phyloP scores from a whole-genome alignment of 805 yeast genomes.

The Pichia heedii region DNA sequence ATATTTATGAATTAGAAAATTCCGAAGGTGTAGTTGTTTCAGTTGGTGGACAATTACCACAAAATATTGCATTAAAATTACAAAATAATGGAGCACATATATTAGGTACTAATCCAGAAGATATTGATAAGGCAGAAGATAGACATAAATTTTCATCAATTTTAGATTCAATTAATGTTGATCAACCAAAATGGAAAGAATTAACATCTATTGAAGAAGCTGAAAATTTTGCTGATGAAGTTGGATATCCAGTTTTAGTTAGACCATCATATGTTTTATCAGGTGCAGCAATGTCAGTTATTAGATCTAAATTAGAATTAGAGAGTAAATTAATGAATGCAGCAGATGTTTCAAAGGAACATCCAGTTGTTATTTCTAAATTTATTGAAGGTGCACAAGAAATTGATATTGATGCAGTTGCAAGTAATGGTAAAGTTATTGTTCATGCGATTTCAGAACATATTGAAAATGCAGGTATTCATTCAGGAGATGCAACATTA shows the following conservation, averaged over 20 bases:
- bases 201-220: constrained; percentile 82
- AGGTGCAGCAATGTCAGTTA: constrained; percentile 98
- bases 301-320: constrained; percentile 68
- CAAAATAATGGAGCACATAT: constrained; percentile 80
- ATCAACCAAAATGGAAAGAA: constrained; percentile 98
- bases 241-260: constrained; percentile 91
- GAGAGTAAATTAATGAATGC: constrained; percentile 79
- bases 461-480: constrained; percentile 97
- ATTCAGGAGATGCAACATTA: constrained; percentile 97
- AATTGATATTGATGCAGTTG: constrained; percentile 96
- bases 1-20: constrained; percentile 86
- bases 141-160: constrained; percentile 96
- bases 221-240: constrained; percentile 71
- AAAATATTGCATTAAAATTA: constrained; percentile 83
- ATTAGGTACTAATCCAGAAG: constrained; percentile 89
- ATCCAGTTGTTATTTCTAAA: constrained; percentile 95
- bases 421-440: constrained; percentile 74
- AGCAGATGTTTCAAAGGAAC: constrained; percentile 86
- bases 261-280: constrained; percentile 96
- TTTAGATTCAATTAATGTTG: constrained; percentile 84
- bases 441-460: constrained; percentile 97
- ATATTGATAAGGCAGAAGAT: constrained; percentile 95
- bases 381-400: constrained; percentile 95
- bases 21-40: constrained; percentile 90
- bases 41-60: constrained; percentile 97